Evolutionary conservation across 1,284 basidiomycete genomes (phyloP), one percentile per base, ranked within the genome.

Genomic region (Uromyces viciae-fabae): DNA sequence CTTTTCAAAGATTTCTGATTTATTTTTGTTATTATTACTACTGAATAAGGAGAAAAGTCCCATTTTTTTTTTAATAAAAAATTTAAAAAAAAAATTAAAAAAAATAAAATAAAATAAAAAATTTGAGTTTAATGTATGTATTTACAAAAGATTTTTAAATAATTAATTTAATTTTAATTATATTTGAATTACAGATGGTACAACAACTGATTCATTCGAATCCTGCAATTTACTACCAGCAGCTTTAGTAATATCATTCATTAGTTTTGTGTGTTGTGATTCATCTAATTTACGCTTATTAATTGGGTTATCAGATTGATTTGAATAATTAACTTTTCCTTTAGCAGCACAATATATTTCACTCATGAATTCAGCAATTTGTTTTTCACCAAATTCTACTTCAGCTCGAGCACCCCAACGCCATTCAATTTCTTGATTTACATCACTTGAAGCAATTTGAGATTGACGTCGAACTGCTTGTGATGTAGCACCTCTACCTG

Each of bases 291-390:
- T 28, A 5, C 38, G 52, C 42, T 25, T 68, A 60, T 62, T 42
- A 1, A 60, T n/a, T 3, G 52, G 25, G 28, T 28, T 46, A 42
- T 60, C 78, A 28, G 66, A 19, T 14, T 54, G 52, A n/a, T 31
- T 31, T 43, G 71, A 36, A 43, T 52, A 33, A 33, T 56, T 38
- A 33, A 54, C 42, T 38, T 28, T 33, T 75, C 60, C 33, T 73
- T 33, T 49, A 36, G 71, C 58, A 9, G 46, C 38, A 25, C 79
- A 31, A 56, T 64, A 81, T n/a, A 74, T 40, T 52, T 81, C 60
- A 46, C 69, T 81, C 69, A 81, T 81, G 46, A 81, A 81, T 42
- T 75, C 71, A n/a, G 79, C 79, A 52, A 81, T 81, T 40, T 72
- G 68, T 11, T 64, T 36, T 43, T 81, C 71, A 0, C 79, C 79